A percentile compares a stretch with the other conserved stretches of the same genome.
phyloP scores from a whole-genome alignment of 306 rosid genomes.

The Canavalia ensiformis region DNA sequence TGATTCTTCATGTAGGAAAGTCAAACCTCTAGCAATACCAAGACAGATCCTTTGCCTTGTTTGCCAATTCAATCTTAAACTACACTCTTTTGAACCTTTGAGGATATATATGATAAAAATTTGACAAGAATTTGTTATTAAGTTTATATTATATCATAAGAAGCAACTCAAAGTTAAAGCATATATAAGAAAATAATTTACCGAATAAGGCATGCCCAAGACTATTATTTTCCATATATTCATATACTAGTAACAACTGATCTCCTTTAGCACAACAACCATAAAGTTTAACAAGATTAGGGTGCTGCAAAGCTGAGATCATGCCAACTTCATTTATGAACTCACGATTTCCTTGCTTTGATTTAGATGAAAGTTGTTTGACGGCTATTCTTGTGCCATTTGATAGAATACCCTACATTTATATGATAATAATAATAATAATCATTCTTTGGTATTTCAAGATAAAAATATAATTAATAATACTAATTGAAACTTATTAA shows the following conservation, averaged over 20 bases:
- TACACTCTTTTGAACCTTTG: constrained; percentile 40
- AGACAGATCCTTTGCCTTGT: constrained; percentile 64
- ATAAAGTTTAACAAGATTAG: constrained; percentile 60
- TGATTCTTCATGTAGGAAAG: constrained; percentile 71
- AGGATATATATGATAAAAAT: background rate
- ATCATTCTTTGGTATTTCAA: no score
- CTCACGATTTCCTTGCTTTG: constrained; percentile 63
- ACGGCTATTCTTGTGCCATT: constrained; percentile 58
- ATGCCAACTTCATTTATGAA: constrained; percentile 64
- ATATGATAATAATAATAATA: no score
- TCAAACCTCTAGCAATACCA: constrained; percentile 65
- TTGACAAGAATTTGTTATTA: background rate
- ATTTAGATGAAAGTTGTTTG: constrained; percentile 59
- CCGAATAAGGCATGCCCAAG: constrained; percentile 60
- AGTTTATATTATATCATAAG: background rate
- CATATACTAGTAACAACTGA: constrained; percentile 57
- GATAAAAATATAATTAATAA: no score
- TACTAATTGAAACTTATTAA: no score
- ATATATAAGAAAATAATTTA: constrained; percentile 13
- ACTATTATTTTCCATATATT: constrained; percentile 63
- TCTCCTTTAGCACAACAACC: constrained; percentile 64
- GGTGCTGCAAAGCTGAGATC: constrained; percentile 65
- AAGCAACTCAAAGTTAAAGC: background rate
- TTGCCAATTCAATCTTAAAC: constrained; percentile 59
- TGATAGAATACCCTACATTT: constrained; percentile 53